phyloP scores from a whole-genome alignment of 208 protist species.

The Crithidia sp. region DNA sequence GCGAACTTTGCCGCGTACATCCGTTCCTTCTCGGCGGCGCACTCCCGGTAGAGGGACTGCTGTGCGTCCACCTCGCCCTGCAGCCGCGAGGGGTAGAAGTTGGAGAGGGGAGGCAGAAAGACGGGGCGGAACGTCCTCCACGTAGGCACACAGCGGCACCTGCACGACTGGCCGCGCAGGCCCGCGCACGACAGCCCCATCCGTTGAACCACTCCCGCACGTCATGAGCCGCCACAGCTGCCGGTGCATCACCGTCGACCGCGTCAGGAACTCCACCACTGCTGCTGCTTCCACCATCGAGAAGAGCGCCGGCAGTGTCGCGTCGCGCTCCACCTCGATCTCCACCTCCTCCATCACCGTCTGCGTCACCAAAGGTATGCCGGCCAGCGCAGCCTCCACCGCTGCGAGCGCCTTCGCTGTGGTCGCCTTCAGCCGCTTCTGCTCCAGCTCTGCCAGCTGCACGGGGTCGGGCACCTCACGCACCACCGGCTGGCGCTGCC shows the following conservation, averaged over 20 bases:
- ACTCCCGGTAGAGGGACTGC: conserved; percentile 37
- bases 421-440: conserved; percentile 47
- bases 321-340: conserved; percentile 43
- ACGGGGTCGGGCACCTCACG: conserved; percentile 55
- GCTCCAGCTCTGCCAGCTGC: conserved; percentile 47
- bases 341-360: conserved; percentile 39
- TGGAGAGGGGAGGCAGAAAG: conserved; percentile 62
- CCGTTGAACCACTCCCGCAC: background rate
- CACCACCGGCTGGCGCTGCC: conserved; percentile 28
- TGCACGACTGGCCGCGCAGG: conserved; percentile 12
- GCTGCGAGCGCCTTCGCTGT: conserved; percentile 55
- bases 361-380: conserved; percentile 40
- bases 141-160: conserved; percentile 11
- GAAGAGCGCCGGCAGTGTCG: conserved; percentile 69
- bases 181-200: background rate
- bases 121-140: conserved; percentile 42
- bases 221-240: conserved; percentile 58
- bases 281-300: conserved; percentile 52
- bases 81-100: conserved; percentile 51
- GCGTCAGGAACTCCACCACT: conserved; percentile 63
- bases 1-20: conserved; percentile 35
- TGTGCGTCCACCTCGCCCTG: conserved; percentile 46
- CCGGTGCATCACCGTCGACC: conserved; percentile 67
- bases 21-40: conserved; percentile 19
- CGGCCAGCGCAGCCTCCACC: conserved; percentile 46